These are phyloP conservation scores for Moesziomyces parantarcticus DNA, from an alignment of 1,284 basidiomycete genomes.

Conservation along the genomic window DNA sequence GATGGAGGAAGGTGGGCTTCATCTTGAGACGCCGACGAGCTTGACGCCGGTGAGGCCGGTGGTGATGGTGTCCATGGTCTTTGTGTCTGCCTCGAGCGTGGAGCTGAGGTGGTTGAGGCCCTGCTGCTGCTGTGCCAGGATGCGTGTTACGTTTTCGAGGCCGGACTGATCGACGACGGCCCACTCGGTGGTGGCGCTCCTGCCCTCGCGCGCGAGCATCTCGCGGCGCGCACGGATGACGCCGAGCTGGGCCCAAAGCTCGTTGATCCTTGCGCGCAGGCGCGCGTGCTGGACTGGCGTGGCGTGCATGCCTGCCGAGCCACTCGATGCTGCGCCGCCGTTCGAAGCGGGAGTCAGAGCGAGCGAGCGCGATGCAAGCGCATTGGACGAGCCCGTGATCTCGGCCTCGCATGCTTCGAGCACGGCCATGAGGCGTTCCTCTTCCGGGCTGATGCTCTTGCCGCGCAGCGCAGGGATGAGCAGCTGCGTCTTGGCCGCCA, in stretches of 20 bases:
- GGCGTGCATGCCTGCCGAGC: neutral
- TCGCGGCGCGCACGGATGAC: conserved; percentile 59
- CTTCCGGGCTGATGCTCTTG: conserved; percentile 53
- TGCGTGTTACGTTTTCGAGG: conserved; percentile 58
- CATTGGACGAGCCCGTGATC: conserved; percentile 39
- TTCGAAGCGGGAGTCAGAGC: neutral
- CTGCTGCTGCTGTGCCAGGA: conserved; percentile 60
- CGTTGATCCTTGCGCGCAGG: conserved; percentile 61
- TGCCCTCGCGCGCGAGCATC: conserved; percentile 41
- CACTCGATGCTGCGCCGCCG: neutral
- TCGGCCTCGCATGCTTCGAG: conserved; percentile 64
- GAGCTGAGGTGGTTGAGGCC: conserved; percentile 61
- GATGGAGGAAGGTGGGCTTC: neutral
- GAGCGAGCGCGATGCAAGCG: conserved; percentile 2
- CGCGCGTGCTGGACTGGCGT: conserved; percentile 26
- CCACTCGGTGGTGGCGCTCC: conserved; percentile 58
- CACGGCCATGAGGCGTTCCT: conserved; percentile 53
- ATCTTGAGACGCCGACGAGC: conserved; percentile 51
- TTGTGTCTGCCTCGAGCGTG: conserved; percentile 56
- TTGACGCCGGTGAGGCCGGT: conserved; percentile 55
- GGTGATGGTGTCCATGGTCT: conserved; percentile 60
- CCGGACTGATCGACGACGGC: conserved; percentile 63
- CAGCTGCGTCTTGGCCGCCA: conserved; percentile 46
- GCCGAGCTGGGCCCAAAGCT: conserved; percentile 65
- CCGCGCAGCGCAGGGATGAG: conserved; percentile 60